Percentiles rank a stretch among this genome's conserved stretches.
Conservation (phyloP, 495 filamentous ascomycete genomes). For the Aspergillus homomorphus region DNA sequence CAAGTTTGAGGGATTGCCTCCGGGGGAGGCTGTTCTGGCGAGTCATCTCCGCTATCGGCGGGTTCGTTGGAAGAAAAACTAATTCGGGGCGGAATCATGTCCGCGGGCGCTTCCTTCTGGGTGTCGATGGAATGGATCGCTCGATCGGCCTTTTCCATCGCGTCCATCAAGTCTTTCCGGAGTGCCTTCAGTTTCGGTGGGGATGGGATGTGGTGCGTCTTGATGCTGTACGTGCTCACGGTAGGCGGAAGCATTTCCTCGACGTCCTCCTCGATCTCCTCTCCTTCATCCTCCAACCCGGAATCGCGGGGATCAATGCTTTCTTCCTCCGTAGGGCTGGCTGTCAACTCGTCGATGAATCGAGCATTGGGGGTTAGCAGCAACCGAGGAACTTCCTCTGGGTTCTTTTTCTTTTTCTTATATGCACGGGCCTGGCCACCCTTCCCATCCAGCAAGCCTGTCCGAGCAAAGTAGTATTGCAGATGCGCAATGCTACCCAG, state of each 20-base stretch:
- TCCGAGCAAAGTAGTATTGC: slow-evolving; percentile 97
- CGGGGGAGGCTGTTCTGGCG: slow-evolving; percentile 20
- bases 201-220: slow-evolving; percentile 79
- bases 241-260: slow-evolving; percentile 87
- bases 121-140: slow-evolving; percentile 53
- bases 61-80: slow-evolving; percentile 36
- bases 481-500: slow-evolving; percentile 94
- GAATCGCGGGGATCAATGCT: slow-evolving; percentile 30
- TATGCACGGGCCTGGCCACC: slow-evolving; percentile 77
- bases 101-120: slow-evolving; percentile 30
- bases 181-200: slow-evolving; percentile 79
- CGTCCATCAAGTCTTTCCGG: slow-evolving; percentile 66
- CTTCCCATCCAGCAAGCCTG: slow-evolving; percentile 89
- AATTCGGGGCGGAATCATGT: slow-evolving; percentile 27
- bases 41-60: slow-evolving; percentile 35
- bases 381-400: slow-evolving; percentile 37
- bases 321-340: slow-evolving; percentile 57
- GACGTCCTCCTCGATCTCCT: slow-evolving; percentile 58
- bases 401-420: slow-evolving; percentile 52
- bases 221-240: slow-evolving; percentile 90
- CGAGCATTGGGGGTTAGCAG: slow-evolving; percentile 43
- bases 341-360: slow-evolving; percentile 42
- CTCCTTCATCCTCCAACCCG: slow-evolving; percentile 40
- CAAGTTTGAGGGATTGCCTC: slow-evolving; percentile 54
- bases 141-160: slow-evolving; percentile 66